A percentile compares a stretch with the other conserved stretches of the same genome.
phyloP scores from a whole-genome alignment of 345 rosid species.

The Populus tremula region DNA sequence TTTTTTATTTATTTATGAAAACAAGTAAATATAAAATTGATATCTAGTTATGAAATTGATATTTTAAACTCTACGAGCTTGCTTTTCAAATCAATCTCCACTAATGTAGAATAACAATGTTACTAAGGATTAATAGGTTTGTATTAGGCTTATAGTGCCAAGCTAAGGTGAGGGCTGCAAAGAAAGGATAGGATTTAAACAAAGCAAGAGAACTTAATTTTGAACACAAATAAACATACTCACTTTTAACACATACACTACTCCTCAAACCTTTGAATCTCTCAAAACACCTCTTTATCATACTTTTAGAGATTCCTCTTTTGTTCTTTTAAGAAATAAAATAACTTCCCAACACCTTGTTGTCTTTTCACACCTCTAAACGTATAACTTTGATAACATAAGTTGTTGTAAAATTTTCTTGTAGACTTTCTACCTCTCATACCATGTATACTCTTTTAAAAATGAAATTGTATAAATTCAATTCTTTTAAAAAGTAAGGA shows the following conservation, averaged over 20 bases:
- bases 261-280: not conserved
- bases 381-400: too few species aligned
- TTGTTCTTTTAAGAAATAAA: too few species aligned
- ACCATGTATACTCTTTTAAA: too few species aligned
- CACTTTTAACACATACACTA: not conserved
- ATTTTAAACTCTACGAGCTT: too few species aligned
- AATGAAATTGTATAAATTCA: too few species aligned
- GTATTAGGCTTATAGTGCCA: not conserved
- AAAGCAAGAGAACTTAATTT: not conserved
- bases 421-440: too few species aligned
- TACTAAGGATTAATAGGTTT: not conserved
- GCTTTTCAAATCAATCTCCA: not conserved
- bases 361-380: too few species aligned
- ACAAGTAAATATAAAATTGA: not conserved
- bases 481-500: too few species aligned
- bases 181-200: not conserved
- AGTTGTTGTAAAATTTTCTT: too few species aligned
- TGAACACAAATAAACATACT: not conserved
- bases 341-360: too few species aligned
- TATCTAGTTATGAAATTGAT: not conserved
- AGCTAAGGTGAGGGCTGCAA: not conserved
- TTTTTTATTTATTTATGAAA: too few species aligned
- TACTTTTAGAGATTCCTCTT: fast-evolving
- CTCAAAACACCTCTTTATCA: too few species aligned
- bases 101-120: not conserved